phyloP scores from a whole-genome alignment of 306 rosid species.

The Neltuma alba region DNA sequence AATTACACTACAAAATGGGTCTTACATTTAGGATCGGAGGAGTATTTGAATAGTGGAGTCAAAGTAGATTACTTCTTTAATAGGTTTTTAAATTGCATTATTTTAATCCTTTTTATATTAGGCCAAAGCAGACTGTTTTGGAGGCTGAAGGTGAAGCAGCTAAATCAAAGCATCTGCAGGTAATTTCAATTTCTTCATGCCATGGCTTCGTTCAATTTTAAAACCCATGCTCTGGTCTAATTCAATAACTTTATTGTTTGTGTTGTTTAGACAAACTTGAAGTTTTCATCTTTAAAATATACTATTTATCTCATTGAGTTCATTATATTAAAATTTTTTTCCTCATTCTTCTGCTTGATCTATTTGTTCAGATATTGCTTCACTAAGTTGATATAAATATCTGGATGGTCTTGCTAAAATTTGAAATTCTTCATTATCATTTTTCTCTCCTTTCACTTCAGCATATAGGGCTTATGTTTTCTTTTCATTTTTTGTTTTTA shows the following conservation, averaged over 20 bases:
- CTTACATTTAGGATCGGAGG: too few species aligned
- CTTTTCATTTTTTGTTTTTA: neutral
- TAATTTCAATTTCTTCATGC: slow-evolving; percentile 31
- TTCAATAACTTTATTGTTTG: neutral
- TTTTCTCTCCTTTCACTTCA: slow-evolving; percentile 8
- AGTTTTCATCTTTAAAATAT: slow-evolving; percentile 29
- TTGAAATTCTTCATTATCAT: slow-evolving; percentile 4
- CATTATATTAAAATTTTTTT: slow-evolving; percentile 12
- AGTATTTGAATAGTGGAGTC: slow-evolving; percentile 3
- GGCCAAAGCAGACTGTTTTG: slow-evolving; percentile 92
- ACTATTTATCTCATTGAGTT: slow-evolving; percentile 22
- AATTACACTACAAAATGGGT: too few species aligned
- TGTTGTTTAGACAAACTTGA: slow-evolving; percentile 1
- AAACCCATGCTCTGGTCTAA: slow-evolving; percentile 1
- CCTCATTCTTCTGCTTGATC: neutral
- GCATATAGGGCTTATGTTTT: neutral
- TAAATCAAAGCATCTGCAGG: slow-evolving; percentile 68
- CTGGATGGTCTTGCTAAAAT: neutral
- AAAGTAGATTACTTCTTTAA: slow-evolving; percentile 16
- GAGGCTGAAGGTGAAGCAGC: slow-evolving; percentile 96
- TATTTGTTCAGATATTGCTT: neutral
- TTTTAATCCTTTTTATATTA: slow-evolving; percentile 39
- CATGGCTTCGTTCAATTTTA: slow-evolving; percentile 26
- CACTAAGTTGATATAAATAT: slow-evolving; percentile 15
- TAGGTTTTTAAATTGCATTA: slow-evolving; percentile 19